These are phyloP conservation scores for Fomitopsis betulina DNA, from an alignment of 1,284 basidiomycete genomes.

Conservation along the genomic window DNA sequence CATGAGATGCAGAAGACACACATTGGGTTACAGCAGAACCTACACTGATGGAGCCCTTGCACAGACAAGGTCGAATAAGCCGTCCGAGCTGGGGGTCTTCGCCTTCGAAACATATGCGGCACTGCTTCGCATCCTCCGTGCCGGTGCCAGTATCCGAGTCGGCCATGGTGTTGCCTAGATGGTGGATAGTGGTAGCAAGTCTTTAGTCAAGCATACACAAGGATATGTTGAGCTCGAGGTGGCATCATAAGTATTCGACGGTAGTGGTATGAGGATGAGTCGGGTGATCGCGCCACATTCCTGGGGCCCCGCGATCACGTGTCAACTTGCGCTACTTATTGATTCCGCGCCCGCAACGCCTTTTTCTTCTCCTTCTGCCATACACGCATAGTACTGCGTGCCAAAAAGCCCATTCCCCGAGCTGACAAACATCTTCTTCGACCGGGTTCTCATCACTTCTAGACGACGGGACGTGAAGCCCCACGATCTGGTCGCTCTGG, in stretches of 20 bases:
- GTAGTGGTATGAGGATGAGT: background rate
- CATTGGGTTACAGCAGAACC: conserved; percentile 23
- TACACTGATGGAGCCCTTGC: conserved; percentile 76
- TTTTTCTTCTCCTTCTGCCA: too few relatives aligned
- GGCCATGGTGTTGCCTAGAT: background rate
- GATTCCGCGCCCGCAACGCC: too few relatives aligned
- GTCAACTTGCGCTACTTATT: too few relatives aligned
- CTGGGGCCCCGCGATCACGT: background rate
- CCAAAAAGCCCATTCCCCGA: too few relatives aligned
- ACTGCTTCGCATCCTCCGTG: conserved; percentile 47
- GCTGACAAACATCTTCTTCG: too few relatives aligned
- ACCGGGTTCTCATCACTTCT: too few relatives aligned
- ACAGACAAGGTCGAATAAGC: conserved; percentile 73
- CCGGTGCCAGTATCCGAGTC: background rate
- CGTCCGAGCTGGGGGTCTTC: conserved; percentile 58
- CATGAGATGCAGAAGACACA: conserved; percentile 8
- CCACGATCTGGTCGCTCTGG: too few relatives aligned
- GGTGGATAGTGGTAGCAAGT: background rate
- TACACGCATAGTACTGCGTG: too few relatives aligned
- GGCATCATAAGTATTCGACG: background rate
- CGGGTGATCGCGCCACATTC: background rate
- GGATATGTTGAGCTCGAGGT: background rate
- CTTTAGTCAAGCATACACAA: background rate
- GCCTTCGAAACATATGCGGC: conserved; percentile 72
- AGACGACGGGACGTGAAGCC: too few relatives aligned